Evolutionary conservation across 2,329 filamentous ascomycete genomes (phyloP), one percentile per base, ranked within the genome.

Genomic region (Pseudocercospora crystallina): DNA sequence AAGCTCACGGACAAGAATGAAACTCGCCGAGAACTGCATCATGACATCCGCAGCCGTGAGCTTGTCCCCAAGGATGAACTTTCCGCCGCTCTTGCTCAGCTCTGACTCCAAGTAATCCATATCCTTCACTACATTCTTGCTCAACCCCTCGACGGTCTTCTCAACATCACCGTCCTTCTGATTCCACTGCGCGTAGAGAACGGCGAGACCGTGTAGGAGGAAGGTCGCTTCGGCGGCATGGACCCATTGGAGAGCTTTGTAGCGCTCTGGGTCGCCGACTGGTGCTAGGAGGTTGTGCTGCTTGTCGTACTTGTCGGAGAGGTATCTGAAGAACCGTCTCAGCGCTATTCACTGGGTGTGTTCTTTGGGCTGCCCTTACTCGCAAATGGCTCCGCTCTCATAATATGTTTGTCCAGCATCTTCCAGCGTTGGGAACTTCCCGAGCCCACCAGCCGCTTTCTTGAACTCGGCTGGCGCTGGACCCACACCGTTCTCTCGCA

Each of bases 151-250:
- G 26, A 75, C 70, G 8, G 71, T 70, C 11, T 63, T 65, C 31
- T 62, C 62, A 10, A 69, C 51, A 11, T 67, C 62, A 13, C 67
- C 68, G 41, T 66, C 60, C 7, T 71, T 67, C n/a, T 72, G 63
- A 48, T 71, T 67, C 73, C 70, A 76, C 5, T 71, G 69, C 5
- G 69, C 66, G 56, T 78, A 77, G 11, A 73, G 61, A 20, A 77
- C 69, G 0, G 74, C 69, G 2, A 78, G 67, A 8, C 60, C 68
- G 53, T 78, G 76, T 7, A 77, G 58, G 48, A 72, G 60, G 51
- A 73, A 76, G 1, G 74, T 76, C 1, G 65, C 76, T 67, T 79
- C 75, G 5, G 76, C 66, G 1, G 76, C 73, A 53, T 76, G 72
- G 8, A 76, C 61, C 71, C 72, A 77, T 61, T 75, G 67, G 7